Evolutionary conservation across 169 alveolate genomes (phyloP), one percentile per base, ranked within the genome.

Genomic region (Plasmodium reichenowi): DNA sequence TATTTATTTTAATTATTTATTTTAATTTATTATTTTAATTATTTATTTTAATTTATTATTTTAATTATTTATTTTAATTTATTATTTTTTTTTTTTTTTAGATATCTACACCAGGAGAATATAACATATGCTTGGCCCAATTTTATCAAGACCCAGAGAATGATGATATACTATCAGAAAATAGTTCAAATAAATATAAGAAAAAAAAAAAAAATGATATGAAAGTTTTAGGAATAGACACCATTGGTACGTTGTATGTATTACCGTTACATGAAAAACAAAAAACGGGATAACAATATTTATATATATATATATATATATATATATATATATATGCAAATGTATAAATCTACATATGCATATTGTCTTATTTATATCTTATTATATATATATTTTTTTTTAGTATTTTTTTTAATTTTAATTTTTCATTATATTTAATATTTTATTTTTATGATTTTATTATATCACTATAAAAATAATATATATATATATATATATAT

Each of bases 91-190:
- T n/a, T 48, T 13, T 45, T 45, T 1, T 26, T 17, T 32, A 74
- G 88, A 74, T 74, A 74, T 32, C 9, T 4, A 74, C 10, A 24
- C 62, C 71, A n/a, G 88, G 88, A 13, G 88, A 74, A 32, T 74
- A 74, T 26, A 74, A 74, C 47, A 56, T 74, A 0, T 74, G 88
- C 17, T 12, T 74, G 17, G 88, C 68, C 2, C 88, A 74, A 43
- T 74, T 74, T 32, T 74, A 74, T 32, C 88, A 74, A 2, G 17
- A 56, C 1, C 72, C 71, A 17, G 59, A 73, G 13, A 17, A 26
- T 32, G 72, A 74, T n/a, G 68, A 74, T 15, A n/a, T 74, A n/a
- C 48, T 74, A 47, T 9, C 73, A 20, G 62, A 74, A 8, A 74
- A 74, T 15, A 24, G 47, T 12, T 56, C 88, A 10, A 74, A 50